Conservation (phyloP, 116 monocot species). For the Phalaenopsis hybrid region DNA sequence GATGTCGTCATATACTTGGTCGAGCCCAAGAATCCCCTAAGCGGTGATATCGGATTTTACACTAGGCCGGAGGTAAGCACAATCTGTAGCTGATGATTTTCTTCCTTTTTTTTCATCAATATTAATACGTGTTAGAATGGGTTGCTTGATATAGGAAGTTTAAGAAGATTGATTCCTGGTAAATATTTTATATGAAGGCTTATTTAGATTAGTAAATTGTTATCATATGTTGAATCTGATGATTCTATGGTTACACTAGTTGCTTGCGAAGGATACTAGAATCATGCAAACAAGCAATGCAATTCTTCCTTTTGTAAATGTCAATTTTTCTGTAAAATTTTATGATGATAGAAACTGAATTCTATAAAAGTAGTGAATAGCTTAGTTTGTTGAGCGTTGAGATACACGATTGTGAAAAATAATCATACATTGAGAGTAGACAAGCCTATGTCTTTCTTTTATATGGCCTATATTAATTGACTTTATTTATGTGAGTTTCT, state of each 20-base stretch:
- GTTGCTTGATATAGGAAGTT: not conserved
- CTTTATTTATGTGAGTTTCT: not conserved
- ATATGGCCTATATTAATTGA: not conserved
- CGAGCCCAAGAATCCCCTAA: constrained; percentile 52
- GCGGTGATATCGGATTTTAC: constrained; percentile 60
- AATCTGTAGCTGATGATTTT: not conserved
- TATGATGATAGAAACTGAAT: not conserved
- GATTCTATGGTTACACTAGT: not conserved
- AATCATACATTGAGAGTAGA: not conserved
- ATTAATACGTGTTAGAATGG: not conserved
- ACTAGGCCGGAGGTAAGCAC: constrained; percentile 60
- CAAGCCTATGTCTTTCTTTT: not conserved
- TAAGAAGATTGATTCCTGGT: not conserved
- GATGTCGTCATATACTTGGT: constrained; percentile 72
- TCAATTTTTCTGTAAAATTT: not conserved
- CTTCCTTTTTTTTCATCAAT: not conserved
- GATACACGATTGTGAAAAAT: not conserved
- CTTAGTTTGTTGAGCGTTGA: not conserved
- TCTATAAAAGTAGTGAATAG: not conserved
- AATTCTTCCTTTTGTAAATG: not conserved
- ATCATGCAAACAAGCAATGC: not conserved
- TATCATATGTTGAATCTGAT: not conserved
- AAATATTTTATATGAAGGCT: not conserved
- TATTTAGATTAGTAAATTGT: not conserved
- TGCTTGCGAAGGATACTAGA: not conserved